A percentile compares a stretch with the other conserved stretches of the same genome.
Evolutionary conservation across 2,329 filamentous ascomycete genomes (phyloP).

Genomic region (Cladosporium sp.): DNA sequence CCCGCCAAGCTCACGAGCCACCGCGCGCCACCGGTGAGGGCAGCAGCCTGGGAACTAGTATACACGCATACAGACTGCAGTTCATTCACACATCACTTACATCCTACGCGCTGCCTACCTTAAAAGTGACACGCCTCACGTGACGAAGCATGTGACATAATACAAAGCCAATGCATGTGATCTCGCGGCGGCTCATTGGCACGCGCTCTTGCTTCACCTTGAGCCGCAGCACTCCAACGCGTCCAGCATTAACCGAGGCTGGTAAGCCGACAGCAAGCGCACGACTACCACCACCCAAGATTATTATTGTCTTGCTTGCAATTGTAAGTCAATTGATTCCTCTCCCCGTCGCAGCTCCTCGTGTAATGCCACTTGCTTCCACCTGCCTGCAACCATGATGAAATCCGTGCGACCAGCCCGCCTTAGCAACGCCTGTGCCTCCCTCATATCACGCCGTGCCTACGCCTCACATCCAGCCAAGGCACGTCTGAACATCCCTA

Average conservation of each 20-base stretch:
- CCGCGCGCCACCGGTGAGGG: not conserved
- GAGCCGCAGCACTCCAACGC: conserved; percentile 12
- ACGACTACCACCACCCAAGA: not conserved
- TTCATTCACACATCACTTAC: not conserved
- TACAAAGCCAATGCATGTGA: not conserved
- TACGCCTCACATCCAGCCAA: conserved; percentile 55
- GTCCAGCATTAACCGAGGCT: conserved; percentile 16
- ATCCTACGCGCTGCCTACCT: not conserved
- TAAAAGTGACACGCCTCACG: not conserved
- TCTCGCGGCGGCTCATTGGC: conserved; percentile 3
- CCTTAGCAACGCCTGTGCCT: conserved; percentile 12
- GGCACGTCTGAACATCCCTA: conserved; percentile 75
- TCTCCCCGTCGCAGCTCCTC: not conserved
- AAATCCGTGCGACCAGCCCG: conserved; percentile 5
- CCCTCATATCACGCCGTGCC: conserved; percentile 18
- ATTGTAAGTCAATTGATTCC: not conserved
- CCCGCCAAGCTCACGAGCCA: conserved; percentile 11
- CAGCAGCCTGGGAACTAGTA: not conserved
- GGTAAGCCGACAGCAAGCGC: conserved; percentile 18
- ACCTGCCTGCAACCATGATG: conserved; percentile 1
- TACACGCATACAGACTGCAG: not conserved
- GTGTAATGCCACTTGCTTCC: not conserved
- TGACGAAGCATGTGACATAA: not conserved
- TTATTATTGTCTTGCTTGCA: not conserved
- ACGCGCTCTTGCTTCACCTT: not conserved